Conservation (phyloP, 371 early-diverging fungal genomes). For the Mortierella sp. region DNA sequence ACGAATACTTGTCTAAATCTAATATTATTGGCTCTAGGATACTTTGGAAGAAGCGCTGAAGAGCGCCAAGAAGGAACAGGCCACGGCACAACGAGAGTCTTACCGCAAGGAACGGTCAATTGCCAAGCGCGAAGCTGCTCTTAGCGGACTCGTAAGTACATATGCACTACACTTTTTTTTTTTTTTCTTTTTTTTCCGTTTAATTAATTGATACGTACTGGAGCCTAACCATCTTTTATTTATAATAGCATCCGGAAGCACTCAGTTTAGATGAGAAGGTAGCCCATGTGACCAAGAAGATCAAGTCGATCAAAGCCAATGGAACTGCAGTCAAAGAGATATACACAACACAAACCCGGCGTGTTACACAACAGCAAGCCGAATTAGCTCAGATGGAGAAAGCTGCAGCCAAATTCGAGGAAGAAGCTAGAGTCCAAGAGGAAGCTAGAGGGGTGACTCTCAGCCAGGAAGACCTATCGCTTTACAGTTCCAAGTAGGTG, state of each 20-base stretch:
- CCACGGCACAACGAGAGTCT: conserved; percentile 81
- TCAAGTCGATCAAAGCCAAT: conserved; percentile 70
- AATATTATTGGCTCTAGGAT: conserved; percentile 36
- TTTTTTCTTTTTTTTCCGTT: no score
- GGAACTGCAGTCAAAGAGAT: conserved; percentile 69
- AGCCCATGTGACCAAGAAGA: conserved; percentile 74
- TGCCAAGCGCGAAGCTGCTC: conserved; percentile 71
- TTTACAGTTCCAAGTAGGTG: conserved; percentile 40
- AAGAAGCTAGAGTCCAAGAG: conserved; percentile 61
- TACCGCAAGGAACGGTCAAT: conserved; percentile 78
- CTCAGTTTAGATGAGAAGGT: conserved; percentile 82
- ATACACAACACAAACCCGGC: conserved; percentile 63
- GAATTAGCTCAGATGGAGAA: conserved; percentile 53
- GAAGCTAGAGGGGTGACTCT: conserved; percentile 37
- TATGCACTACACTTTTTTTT: not conserved
- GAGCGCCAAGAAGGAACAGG: conserved; percentile 78
- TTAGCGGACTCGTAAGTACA: conserved; percentile 68
- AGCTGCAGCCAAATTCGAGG: conserved; percentile 60
- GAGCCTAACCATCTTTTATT: not conserved
- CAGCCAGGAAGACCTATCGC: conserved; percentile 20
- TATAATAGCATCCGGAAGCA: conserved; percentile 64
- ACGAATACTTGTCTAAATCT: not conserved
- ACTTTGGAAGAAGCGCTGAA: conserved; percentile 68
- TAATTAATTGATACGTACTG: not conserved
- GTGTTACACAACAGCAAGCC: conserved; percentile 46